Evolutionary conservation across 116 monocot species (phyloP), one percentile per base, ranked within the genome.

Genomic region (Dioscorea cayenensis): DNA sequence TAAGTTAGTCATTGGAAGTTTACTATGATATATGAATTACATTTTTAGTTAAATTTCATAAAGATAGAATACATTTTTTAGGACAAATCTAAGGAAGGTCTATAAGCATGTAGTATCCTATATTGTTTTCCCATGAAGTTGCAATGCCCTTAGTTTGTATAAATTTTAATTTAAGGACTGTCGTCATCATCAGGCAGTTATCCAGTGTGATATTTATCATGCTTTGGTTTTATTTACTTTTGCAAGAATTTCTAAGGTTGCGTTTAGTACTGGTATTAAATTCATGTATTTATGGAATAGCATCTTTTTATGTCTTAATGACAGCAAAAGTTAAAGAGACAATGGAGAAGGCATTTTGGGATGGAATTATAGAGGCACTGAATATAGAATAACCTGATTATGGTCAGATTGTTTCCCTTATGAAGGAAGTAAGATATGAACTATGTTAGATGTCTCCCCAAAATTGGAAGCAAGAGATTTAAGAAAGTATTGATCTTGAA

Each of bases 311-410:
- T 67, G 23, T 80, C 38, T 74, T 18, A 27, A 7, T 69, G n/a
- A 20, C 77, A 99, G 80, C 74, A 72, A 99, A 89, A 80, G 75
- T 94, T 25, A 93, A 83, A 79, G 89, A 85, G 74, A 82, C 89
- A 17, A 94, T 99, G 89, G 91, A 99, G 76, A 93, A 85, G 76
- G 99, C 99, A 51, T 99, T 91, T 66, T 99, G 99, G 99, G 89
- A 93, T 69, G 73, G 70, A 25, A 66, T 99, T 32, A 84, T 87
- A 77, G 77, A 91, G 14, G 78, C 86, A 23, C 36, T 99, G 76
- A 77, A 72, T 74, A 82, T 72, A 72, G 89, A 85, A 18, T 61
- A 75, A 43, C 80, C 87, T 65, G 79, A 99, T 51, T 94, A 84
- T 78, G 75, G 73, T 36, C 80, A 77, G 36, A 64, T 99, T 23